These are phyloP conservation scores for Aspergillus luchuensis DNA, from an alignment of 2,329 filamentous ascomycete genomes.

Conservation along the genomic window DNA sequence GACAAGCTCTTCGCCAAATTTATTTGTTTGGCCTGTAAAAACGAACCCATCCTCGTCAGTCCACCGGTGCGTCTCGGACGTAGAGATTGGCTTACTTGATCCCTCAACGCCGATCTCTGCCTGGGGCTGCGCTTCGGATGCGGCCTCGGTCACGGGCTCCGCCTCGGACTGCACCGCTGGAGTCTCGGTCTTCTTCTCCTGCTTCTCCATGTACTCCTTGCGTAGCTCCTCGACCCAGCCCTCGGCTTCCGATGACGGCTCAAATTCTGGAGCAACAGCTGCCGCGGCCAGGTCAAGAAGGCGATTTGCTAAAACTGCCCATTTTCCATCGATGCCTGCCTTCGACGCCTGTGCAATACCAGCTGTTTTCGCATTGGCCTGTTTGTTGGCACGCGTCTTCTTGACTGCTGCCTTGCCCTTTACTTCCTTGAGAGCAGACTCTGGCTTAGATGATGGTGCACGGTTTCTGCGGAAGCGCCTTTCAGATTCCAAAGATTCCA, in stretches of 20 bases:
- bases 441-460: constrained; percentile 16
- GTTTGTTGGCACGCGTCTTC: not conserved
- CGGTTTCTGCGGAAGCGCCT: constrained; percentile 20
- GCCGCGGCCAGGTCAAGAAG: constrained; percentile 21
- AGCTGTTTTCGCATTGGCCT: not conserved
- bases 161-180: not conserved
- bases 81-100: constrained; percentile 20
- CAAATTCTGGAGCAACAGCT: constrained; percentile 19
- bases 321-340: constrained; percentile 1
- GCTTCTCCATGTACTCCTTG: constrained; percentile 14
- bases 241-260: constrained; percentile 14
- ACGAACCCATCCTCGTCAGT: constrained; percentile 35
- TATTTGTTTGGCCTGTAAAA: constrained; percentile 33
- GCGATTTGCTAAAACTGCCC: constrained; percentile 12
- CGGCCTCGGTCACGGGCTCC: not conserved
- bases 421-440: not conserved
- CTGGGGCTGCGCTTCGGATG: not conserved
- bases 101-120: constrained; percentile 4
- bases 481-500: constrained; percentile 25
- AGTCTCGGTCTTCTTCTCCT: not conserved
- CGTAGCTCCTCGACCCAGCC: constrained; percentile 20
- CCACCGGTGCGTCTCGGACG: constrained; percentile 23
- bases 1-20: constrained; percentile 33
- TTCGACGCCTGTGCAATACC: not conserved
- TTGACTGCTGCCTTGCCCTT: not conserved